Percentiles rank a stretch among this genome's conserved stretches.
Conservation (phyloP, 73 alveolate species). For the Paramecium octaurelia region DNA sequence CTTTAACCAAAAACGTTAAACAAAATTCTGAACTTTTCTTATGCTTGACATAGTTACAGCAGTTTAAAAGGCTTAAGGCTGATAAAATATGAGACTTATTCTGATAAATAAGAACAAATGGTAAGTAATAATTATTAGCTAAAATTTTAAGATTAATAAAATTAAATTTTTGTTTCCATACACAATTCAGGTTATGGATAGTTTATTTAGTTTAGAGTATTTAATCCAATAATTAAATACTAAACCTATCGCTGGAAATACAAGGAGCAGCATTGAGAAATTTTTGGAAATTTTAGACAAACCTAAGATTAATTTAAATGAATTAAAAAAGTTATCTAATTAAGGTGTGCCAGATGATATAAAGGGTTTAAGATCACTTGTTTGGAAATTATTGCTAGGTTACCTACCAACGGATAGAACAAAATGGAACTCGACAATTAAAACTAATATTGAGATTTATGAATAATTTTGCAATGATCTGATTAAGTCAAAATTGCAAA, state of each 20-base stretch:
- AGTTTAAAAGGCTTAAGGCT: no score
- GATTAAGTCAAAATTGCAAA: slow-evolving; percentile 70
- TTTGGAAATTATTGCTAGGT: slow-evolving; percentile 92
- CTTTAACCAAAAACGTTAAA: no score
- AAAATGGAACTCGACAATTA: slow-evolving; percentile 79
- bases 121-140: background rate
- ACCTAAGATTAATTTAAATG: background rate
- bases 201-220: background rate
- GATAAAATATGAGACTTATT: no score
- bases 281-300: background rate
- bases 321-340: slow-evolving; percentile 1
- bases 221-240: background rate
- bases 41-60: no score
- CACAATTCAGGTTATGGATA: background rate
- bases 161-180: background rate
- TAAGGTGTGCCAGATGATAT: slow-evolving; percentile 90
- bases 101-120: no score
- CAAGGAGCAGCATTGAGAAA: background rate
- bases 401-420: slow-evolving; percentile 87
- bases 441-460: slow-evolving; percentile 66
- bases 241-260: background rate
- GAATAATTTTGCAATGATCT: slow-evolving; percentile 41
- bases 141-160: background rate
- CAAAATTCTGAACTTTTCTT: no score
- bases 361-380: slow-evolving; percentile 80